A percentile compares a stretch with the other conserved stretches of the same genome.
These are phyloP conservation scores for Vaccinium corymbosum DNA, from an alignment of 148 eudicot species.

Conservation along the genomic window DNA sequence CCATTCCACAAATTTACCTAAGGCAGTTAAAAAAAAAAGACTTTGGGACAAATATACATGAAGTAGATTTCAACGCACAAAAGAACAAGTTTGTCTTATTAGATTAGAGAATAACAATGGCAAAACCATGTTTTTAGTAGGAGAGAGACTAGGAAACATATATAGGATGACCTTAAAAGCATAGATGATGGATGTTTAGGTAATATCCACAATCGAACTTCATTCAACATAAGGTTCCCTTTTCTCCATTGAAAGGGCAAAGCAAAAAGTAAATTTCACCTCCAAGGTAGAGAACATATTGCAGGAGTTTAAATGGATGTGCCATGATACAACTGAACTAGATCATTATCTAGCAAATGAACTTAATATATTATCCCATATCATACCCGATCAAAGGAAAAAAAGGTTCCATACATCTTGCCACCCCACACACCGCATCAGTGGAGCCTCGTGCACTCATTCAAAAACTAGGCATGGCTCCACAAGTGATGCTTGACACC, in stretches of 20 bases:
- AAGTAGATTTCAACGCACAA: not conserved
- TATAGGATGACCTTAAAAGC: not conserved
- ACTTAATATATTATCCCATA: not conserved
- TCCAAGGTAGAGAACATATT: not conserved
- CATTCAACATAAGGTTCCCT: not conserved
- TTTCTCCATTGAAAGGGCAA: constrained; percentile 3
- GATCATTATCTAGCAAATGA: not conserved
- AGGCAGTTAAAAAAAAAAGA: not conserved
- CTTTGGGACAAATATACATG: not conserved
- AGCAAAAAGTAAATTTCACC: constrained; percentile 10
- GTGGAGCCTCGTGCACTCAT: not conserved
- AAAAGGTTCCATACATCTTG: not conserved
- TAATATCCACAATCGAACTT: not conserved
- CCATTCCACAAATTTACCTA: not conserved
- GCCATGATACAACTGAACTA: not conserved
- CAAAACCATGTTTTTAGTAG: not conserved
- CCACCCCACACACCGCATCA: not conserved
- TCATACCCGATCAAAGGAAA: not conserved
- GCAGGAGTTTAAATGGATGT: not conserved
- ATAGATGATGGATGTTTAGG: not conserved
- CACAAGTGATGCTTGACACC: not conserved
- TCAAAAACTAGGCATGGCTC: not conserved
- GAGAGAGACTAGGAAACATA: not conserved
- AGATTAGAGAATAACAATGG: too few species aligned
- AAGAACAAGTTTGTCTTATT: not conserved